Base-by-base conservation (phyloP, 495 filamentous ascomycete species). In the Penicillium diatomitis region DNA sequence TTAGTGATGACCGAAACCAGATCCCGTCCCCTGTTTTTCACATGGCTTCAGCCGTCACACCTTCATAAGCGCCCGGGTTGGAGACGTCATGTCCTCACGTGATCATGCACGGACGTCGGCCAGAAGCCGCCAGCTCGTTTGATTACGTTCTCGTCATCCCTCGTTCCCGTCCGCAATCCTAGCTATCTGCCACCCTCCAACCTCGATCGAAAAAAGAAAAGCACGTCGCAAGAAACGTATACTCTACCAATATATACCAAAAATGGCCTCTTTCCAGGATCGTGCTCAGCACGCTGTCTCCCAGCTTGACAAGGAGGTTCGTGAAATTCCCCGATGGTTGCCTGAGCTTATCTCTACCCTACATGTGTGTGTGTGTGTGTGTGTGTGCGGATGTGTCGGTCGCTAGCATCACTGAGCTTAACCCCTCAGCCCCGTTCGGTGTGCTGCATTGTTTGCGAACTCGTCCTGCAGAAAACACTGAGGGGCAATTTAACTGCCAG, bases 231-330 rank as follows among this genome's bases (percentile, higher is more conserved):
- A 20, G 20, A 20, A 20, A 20, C 20, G 20, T 20, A 20, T 20
- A 20, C 20, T 20, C 20, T 20, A 20, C 20, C 20, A 20, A 20
- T 20, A 44, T 50, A 30, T 40, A 31, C 5, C 38, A 54, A 72
- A 59, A 66, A 80, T 80, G 78, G 67, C 70, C 52, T 88, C 88
- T 66, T 86, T 88, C 70, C 91, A 97, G 74, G 91, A 95, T 60
- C 87, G 86, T 70, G 83, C 87, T 55, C 88, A 96, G 75, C 81
- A 89, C 63, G 80, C 86, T 55, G 80, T 97, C 59, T 79, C 83
- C 51, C 86, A 90, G 79, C 85, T 97, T 72, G 91, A 97, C 76
- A 95, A 95, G 76, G 90, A 97, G 88, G 90, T 96, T 70, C 59
- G 87, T 78, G 20, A 20, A 20, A 20, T 20, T 20, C 20, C 20